Evolutionary conservation across 2,329 filamentous ascomycete species (phyloP), one percentile per base, ranked within the genome.

Genomic region (Xylariaceae sp.): DNA sequence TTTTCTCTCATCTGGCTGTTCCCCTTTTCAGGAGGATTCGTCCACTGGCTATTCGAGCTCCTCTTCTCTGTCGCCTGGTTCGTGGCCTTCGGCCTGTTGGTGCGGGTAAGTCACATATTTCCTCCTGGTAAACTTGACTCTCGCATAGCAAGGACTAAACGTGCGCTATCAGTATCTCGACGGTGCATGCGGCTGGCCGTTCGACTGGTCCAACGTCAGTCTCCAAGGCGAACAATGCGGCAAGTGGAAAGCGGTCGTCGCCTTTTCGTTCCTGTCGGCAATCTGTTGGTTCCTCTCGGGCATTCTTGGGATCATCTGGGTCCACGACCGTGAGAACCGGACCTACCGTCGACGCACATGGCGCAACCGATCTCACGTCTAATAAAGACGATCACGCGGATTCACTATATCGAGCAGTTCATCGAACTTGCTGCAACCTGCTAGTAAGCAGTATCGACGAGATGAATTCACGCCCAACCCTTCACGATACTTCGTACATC

Each of bases 1-100:
- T 76, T 90, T n/a, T 78, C 83, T 4, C 74, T 92, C 30, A 72
- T 92, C 63, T 90, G 88, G 83, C 78, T 92, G 34, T 78, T 92
- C 47, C 89, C 89, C 1, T 89, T 89, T 69, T 82, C 83, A 1
- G 76, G 77, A 54, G 81, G 79, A 51, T 90, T 92, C 73, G 80
- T 86, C 62, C 81, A 87, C 73, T 92, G 87, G 81, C 87, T 86
- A 0, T 76, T 86, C 66, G 89, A 93, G 69, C 68, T 92, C 30
- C 65, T 91, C 68, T 77, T 92, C 65, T 87, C 85, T 50, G 74
- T 87, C 57, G 78, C 82, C 53, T 92, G 88, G 88, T 90, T 89
- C 69, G 81, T 83, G 30, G 79, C 80, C 2, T 90, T 90, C 67
- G 87, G 85, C 44, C 76, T 90, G 4, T 76, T 88, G 4, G 84